phyloP scores from a whole-genome alignment of 2,329 filamentous ascomycete genomes.

The Colletotrichum gloeosporioides region DNA sequence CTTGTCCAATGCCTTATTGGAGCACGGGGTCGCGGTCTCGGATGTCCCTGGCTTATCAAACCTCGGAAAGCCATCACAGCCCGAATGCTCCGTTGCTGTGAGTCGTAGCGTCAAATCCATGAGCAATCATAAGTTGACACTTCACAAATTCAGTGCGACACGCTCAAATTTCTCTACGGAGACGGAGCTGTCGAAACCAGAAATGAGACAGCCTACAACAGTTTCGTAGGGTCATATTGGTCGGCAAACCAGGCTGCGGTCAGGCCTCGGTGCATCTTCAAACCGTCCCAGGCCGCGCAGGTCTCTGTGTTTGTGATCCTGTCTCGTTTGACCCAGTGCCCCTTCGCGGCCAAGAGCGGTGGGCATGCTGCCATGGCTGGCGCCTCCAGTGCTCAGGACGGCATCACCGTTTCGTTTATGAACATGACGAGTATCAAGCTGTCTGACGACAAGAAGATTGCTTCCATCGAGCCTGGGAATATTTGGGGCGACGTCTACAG shows the following conservation, averaged over 20 bases:
- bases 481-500: conserved; percentile 43
- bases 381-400: conserved; percentile 10
- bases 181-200: conserved; percentile 4
- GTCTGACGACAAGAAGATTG: conserved; percentile 32
- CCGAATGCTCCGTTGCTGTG: conserved; percentile 2
- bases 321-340: conserved; percentile 14
- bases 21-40: too few relatives aligned
- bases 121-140: not conserved
- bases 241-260: conserved; percentile 17
- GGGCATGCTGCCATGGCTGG: conserved; percentile 18
- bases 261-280: conserved; percentile 27
- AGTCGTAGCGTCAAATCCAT: not conserved
- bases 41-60: too few relatives aligned
- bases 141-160: not conserved
- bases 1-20: too few relatives aligned
- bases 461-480: conserved; percentile 41
- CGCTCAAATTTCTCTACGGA: conserved; percentile 2
- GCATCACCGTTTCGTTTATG: conserved; percentile 14
- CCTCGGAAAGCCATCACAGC: too few relatives aligned
- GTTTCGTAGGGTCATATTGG: conserved; percentile 18
- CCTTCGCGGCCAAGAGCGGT: conserved; percentile 17
- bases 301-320: conserved; percentile 36
- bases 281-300: conserved; percentile 36
- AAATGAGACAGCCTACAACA: not conserved
- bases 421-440: conserved; percentile 20